Evolutionary conservation across 163 green algal species (phyloP), one percentile per base, ranked within the genome.

Genomic region (Botryococcus braunii): DNA sequence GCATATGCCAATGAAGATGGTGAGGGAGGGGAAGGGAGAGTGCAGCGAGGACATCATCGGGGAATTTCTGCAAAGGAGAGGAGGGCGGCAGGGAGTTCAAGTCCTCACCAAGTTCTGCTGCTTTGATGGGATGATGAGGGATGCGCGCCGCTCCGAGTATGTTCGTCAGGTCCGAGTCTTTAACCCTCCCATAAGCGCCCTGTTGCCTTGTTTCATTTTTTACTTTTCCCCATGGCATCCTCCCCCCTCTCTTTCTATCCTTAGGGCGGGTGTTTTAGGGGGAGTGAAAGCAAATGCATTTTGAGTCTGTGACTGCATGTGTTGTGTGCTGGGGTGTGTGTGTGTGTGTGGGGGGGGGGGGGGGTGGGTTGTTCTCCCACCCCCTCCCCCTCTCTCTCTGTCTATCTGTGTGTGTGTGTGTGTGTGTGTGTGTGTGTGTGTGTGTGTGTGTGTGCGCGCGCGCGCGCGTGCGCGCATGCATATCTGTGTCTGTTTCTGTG

Each of bases 91-190:
- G 9, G 21, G 27, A 4, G 37, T 74, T 43, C 74, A 90, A 79
- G 80, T 93, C 2, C 71, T 86, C n/a, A 92, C 88, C 47, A 95
- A 95, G 77, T 86, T 90, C 61, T 95, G 88, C 69, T 83, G 84
- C 56, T 80, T 86, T 49, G 66, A 70, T n/a, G 46, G 66, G 6
- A 8, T 32, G 3, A 76, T 79, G 75, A 11, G 34, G n/a, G 17
- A 43, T 39, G 74, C 72, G 17, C 48, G 37, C 23, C 25, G 75
- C 0, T 0, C 49, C 3, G 36, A 55, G 2, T 74, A 38, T 37
- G 59, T 74, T n/a, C n/a, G n/a, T n/a, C n/a, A n/a, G n/a, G n/a
- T n/a, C n/a, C 8, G 60, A 70, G 60, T 40, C 65, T 59, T 66
- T 63, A 27, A 46, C 23, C 56, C 25, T 35, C 9, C 56, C 13